Conservation (phyloP, 2,329 filamentous ascomycete species). For the Curvularia lunata region DNA sequence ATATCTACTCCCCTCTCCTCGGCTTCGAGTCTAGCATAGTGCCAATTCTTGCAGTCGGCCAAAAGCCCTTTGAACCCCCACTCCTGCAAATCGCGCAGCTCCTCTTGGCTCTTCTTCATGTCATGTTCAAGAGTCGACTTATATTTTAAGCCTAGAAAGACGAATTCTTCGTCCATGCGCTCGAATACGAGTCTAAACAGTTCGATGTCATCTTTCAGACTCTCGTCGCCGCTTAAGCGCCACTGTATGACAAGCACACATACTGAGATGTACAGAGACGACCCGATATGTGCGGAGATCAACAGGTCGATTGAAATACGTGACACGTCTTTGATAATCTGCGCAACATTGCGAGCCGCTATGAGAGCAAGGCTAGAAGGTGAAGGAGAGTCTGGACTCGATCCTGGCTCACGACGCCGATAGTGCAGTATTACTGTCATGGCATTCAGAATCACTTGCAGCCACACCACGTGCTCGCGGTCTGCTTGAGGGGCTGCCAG, state of each 20-base stretch:
- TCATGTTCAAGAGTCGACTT: slow-evolving; percentile 34
- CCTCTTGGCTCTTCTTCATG: slow-evolving; percentile 20
- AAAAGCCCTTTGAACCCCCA: slow-evolving; percentile 35
- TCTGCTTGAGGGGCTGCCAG: slow-evolving; percentile 27
- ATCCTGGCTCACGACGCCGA: slow-evolving; percentile 8
- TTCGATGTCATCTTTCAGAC: slow-evolving; percentile 34
- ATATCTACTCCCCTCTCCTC: slow-evolving; percentile 19
- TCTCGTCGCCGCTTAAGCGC: slow-evolving; percentile 28
- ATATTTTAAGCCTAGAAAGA: slow-evolving; percentile 38
- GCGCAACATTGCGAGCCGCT: slow-evolving; percentile 34
- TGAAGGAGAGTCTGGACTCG: not conserved
- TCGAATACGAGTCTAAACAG: slow-evolving; percentile 37
- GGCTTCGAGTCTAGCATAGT: slow-evolving; percentile 20
- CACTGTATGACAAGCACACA: slow-evolving; percentile 39
- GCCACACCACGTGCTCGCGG: slow-evolving; percentile 34
- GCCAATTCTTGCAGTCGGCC: slow-evolving; percentile 40
- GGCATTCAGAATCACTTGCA: slow-evolving; percentile 33
- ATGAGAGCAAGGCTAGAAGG: slow-evolving; percentile 28
- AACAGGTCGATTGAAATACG: slow-evolving; percentile 36
- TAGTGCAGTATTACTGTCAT: slow-evolving; percentile 37
- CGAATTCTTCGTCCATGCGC: slow-evolving; percentile 35
- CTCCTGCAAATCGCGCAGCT: slow-evolving; percentile 22
- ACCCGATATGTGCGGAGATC: slow-evolving; percentile 32
- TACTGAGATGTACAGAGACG: slow-evolving; percentile 33
- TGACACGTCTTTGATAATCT: slow-evolving; percentile 38